These are phyloP conservation scores for Atalantia buxifolia DNA, from an alignment of 345 rosid species.

Conservation along the genomic window DNA sequence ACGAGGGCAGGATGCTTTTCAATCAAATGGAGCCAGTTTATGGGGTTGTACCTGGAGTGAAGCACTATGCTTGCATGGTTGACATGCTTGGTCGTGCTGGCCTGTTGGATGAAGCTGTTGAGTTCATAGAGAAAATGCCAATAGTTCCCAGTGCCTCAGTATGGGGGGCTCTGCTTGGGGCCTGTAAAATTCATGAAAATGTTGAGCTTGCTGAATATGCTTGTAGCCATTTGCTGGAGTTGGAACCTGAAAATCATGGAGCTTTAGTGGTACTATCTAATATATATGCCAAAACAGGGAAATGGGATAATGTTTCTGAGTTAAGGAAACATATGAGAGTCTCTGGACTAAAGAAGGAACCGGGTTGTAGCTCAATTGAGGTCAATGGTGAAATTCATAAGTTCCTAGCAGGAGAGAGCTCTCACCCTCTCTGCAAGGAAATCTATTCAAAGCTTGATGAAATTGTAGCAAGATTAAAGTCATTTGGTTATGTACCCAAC, in stretches of 20 bases:
- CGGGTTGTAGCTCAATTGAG: constrained; percentile 80
- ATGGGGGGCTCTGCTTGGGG: constrained; percentile 77
- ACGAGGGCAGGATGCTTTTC: constrained; percentile 53
- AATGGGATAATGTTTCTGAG: constrained; percentile 55
- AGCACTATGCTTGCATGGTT: constrained; percentile 73
- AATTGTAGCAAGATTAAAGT: constrained; percentile 41
- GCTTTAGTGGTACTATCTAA: constrained; percentile 67
- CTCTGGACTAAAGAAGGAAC: constrained; percentile 60
- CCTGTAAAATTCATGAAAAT: constrained; percentile 62
- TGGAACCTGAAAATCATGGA: constrained; percentile 59
- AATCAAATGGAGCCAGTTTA: constrained; percentile 43
- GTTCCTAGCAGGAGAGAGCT: constrained; percentile 59
- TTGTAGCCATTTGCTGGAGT: constrained; percentile 46
- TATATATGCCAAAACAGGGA: constrained; percentile 58
- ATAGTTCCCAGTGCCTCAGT: constrained; percentile 47
- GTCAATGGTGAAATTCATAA: constrained; percentile 54
- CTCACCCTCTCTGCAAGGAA: constrained; percentile 47
- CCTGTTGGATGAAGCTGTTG: constrained; percentile 55
- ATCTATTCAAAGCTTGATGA: constrained; percentile 56
- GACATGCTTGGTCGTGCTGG: constrained; percentile 76
- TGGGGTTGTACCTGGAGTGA: constrained; percentile 53
- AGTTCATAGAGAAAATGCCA: constrained; percentile 61
- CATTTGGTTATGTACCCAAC: constrained; percentile 49
- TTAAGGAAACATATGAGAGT: constrained; percentile 66
- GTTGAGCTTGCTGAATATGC: constrained; percentile 65